Conservation (phyloP, 306 rosid genomes). For the Calophaca sinica region DNA sequence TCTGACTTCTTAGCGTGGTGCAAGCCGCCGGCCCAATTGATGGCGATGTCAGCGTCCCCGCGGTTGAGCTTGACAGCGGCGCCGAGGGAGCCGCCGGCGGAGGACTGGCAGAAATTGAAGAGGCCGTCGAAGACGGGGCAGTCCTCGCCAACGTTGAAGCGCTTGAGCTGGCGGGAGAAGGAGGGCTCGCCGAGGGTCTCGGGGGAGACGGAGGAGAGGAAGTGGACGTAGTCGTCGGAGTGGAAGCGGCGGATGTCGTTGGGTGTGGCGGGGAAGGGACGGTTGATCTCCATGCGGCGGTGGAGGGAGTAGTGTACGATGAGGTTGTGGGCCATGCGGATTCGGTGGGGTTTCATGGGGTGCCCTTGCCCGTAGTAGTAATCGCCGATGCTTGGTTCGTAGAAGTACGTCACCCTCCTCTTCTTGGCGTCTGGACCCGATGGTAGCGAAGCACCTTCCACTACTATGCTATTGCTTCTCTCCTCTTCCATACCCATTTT, state of each 20-base stretch:
- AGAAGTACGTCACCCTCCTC: constrained; percentile 78
- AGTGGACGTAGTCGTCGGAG: constrained; percentile 72
- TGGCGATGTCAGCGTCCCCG: constrained; percentile 70
- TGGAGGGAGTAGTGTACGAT: constrained; percentile 77
- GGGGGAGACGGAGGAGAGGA: constrained; percentile 68
- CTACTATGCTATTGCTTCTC: not conserved
- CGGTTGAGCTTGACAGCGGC: constrained; percentile 85
- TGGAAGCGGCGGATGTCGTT: constrained; percentile 67
- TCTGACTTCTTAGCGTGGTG: constrained; percentile 90
- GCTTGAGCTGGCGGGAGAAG: constrained; percentile 70
- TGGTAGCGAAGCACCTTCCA: constrained; percentile 62
- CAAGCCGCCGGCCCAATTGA: constrained; percentile 84
- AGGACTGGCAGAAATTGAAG: constrained; percentile 76
- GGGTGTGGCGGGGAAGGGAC: constrained; percentile 71
- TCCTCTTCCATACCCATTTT: constrained; percentile 46
- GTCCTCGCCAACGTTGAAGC: constrained; percentile 85
- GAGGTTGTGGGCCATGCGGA: constrained; percentile 85
- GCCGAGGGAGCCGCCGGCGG: constrained; percentile 83
- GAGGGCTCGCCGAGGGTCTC: constrained; percentile 55
- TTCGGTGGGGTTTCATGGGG: constrained; percentile 87
- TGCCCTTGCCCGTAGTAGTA: constrained; percentile 89
- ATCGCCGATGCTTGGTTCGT: constrained; percentile 79
- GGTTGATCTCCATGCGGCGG: constrained; percentile 86
- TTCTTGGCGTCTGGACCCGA: constrained; percentile 67
- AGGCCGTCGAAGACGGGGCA: constrained; percentile 86